These are phyloP conservation scores for Actinidia polygama DNA, from an alignment of 179 eudicot genomes.

Conservation along the genomic window DNA sequence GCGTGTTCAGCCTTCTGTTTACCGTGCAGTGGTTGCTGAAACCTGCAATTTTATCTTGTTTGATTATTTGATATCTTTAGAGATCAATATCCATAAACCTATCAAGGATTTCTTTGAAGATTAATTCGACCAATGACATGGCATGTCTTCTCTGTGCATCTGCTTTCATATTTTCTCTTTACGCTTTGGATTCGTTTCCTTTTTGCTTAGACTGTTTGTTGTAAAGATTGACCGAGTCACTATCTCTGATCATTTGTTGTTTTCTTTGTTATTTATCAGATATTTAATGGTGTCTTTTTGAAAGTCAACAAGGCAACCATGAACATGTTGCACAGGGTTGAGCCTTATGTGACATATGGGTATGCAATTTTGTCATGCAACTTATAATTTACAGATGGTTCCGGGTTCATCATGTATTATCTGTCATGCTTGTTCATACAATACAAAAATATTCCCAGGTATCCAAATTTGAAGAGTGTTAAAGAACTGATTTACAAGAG, in stretches of 20 bases:
- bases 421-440: neutral
- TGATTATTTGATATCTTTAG: neutral
- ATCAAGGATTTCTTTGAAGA: neutral
- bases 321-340: conserved; percentile 58
- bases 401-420: neutral
- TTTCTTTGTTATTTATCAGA: conserved; percentile 28
- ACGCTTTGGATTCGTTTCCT: neutral
- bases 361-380: conserved; percentile 13
- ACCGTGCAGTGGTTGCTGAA: neutral
- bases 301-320: conserved; percentile 55
- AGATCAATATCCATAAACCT: neutral
- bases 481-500: conserved; percentile 44
- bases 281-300: conserved; percentile 58
- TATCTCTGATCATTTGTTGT: too few species aligned
- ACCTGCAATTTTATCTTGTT: neutral
- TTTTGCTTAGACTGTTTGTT: neutral
- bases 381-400: neutral
- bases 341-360: conserved; percentile 60
- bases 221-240: neutral
- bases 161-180: neutral
- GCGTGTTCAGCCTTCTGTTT: neutral
- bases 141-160: neutral
- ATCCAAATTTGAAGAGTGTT: conserved; percentile 46
- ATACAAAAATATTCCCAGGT: conserved; percentile 30
- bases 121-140: neutral